Evolutionary conservation across 352 stramenopile genomes (phyloP).

Genomic region (Phytopythium chamaehyphon): DNA sequence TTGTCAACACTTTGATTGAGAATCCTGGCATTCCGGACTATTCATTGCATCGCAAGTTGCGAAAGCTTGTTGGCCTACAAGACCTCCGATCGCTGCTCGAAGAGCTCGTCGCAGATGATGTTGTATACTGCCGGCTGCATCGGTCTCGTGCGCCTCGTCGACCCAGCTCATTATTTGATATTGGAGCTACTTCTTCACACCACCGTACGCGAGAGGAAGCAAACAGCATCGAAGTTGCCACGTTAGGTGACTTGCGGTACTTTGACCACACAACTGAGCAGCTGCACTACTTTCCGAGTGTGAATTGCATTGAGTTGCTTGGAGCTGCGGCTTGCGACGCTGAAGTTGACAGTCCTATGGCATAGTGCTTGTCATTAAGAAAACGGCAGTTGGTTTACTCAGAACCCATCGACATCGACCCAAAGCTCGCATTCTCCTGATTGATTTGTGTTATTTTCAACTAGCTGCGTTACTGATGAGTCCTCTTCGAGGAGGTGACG

Average conservation of each 20-base stretch:
- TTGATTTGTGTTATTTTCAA: not conserved
- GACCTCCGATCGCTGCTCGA: constrained; percentile 63
- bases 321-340: constrained; percentile 53
- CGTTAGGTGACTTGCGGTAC: constrained; percentile 39
- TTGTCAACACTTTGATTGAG: constrained; percentile 80
- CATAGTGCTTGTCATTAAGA: not conserved
- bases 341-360: constrained; percentile 22
- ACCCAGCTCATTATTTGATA: constrained; percentile 25
- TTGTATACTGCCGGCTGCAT: constrained; percentile 53
- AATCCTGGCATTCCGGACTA: constrained; percentile 61
- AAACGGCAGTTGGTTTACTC: no score
- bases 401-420: no score
- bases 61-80: constrained; percentile 66
- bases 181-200: not conserved
- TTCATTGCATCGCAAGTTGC: constrained; percentile 63
- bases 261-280: constrained; percentile 42
- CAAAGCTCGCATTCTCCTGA: no score
- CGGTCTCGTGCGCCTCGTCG: constrained; percentile 10
- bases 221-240: constrained; percentile 18
- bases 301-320: constrained; percentile 78
- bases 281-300: constrained; percentile 69
- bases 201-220: constrained; percentile 2
- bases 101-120: constrained; percentile 52
- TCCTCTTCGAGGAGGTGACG: constrained; percentile 11
- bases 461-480: constrained; percentile 3